phyloP scores from a whole-genome alignment of 345 rosid genomes.

The Atalantia buxifolia region DNA sequence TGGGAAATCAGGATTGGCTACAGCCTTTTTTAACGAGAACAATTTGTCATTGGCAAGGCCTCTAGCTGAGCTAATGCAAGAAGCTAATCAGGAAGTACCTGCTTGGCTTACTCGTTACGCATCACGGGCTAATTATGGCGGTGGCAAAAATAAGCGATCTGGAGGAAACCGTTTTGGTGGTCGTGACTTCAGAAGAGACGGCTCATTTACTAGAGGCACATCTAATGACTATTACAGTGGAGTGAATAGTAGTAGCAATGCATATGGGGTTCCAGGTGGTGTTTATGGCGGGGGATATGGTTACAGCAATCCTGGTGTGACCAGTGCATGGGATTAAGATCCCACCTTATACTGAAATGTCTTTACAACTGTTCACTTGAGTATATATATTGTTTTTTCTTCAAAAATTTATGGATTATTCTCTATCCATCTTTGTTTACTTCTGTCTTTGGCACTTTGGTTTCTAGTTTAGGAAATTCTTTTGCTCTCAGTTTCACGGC shows the following conservation, averaged over 20 bases:
- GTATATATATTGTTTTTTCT: constrained; percentile 4
- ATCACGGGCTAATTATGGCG: constrained; percentile 52
- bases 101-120: constrained; percentile 87
- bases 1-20: constrained; percentile 86
- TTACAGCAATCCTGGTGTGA: constrained; percentile 9
- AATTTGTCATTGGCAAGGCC: constrained; percentile 69
- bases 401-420: constrained; percentile 6
- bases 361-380: not conserved
- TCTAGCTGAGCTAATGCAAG: constrained; percentile 82
- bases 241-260: constrained; percentile 29
- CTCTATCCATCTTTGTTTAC: not conserved
- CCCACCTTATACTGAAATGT: constrained; percentile 1
- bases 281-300: constrained; percentile 22
- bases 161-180: constrained; percentile 93
- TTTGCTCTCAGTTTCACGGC: not conserved
- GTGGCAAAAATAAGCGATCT: constrained; percentile 65
- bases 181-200: constrained; percentile 80
- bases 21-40: constrained; percentile 90
- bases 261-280: constrained; percentile 25
- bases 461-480: not conserved
- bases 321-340: constrained; percentile 49
- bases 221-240: constrained; percentile 63
- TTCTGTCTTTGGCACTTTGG: not conserved
- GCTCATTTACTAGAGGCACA: constrained; percentile 47
- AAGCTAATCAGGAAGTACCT: constrained; percentile 94